Base-by-base conservation (phyloP, 495 filamentous ascomycete genomes). In the Aspergillus sclerotioniger region DNA sequence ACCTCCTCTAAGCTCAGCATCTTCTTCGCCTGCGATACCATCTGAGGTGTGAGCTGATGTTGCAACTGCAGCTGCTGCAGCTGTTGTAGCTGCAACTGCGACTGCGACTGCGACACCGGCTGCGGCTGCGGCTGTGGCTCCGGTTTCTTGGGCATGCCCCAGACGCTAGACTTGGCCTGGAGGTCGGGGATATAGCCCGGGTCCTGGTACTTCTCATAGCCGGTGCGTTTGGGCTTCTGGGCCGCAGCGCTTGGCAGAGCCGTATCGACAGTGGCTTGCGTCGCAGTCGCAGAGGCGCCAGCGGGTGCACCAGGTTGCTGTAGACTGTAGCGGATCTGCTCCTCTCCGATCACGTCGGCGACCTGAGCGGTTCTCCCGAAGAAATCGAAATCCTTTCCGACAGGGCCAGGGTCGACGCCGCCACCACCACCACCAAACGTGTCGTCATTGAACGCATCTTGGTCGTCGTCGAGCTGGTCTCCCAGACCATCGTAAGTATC, bases 1-100 rank as follows among this genome's bases (percentile, higher is more conserved):
- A 99, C 94, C 72, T 98, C 94, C 68, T 98, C 94, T 57, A 99
- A 67, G 64, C 90, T 97, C 87, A 99, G 84, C 80, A 98, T 89
- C 76, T 91, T 96, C 66, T 84, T 87, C n/a, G 78, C 65, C 46
- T 76, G 70, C 15, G 71, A 49, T 17, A 61, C 20, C 43, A 43
- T 21, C 45, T 62, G 9, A 56, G 61, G 56, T 48, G 29, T 53
- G 28, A 25, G 25, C 25, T 25, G 25, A 2, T 25, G 25, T 25
- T 25, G 25, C 25, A 25, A 5, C 25, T 25, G 25, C 25, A 25
- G 25, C 25, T 25, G 25, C 25, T 25, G 25, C 25, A 25, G 25
- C 10, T 67, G 35, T 15, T 67, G 35, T 8, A 25, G 3, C 10
- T 31, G 12, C 3, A 15, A n/a, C 10, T 59, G 63, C 59, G 65